A percentile compares a stretch with the other conserved stretches of the same genome.
Evolutionary conservation across 306 rosid genomes (phyloP).

Genomic region (Quillaja saponaria): DNA sequence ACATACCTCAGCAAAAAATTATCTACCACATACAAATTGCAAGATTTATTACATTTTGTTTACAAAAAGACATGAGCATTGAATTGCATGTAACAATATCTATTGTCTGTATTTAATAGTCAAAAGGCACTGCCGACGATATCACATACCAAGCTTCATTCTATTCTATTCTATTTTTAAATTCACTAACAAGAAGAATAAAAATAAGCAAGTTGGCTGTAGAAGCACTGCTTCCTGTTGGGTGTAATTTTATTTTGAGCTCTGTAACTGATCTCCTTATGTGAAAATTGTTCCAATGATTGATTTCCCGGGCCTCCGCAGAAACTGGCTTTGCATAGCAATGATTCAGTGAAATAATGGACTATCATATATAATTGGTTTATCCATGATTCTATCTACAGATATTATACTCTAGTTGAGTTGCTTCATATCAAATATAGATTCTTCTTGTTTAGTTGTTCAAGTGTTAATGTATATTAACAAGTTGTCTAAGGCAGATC

Average conservation of each 20-base stretch:
- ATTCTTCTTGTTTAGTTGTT: slow-evolving; percentile 32
- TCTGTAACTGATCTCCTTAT: too few relatives aligned
- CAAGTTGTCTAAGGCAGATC: slow-evolving; percentile 29
- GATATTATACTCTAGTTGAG: slow-evolving; percentile 34
- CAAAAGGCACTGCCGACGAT: background rate
- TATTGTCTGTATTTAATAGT: too few relatives aligned
- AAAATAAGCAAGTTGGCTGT: background rate
- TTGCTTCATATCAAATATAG: slow-evolving; percentile 23
- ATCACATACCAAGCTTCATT: background rate
- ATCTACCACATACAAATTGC: too few relatives aligned
- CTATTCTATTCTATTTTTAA: too few relatives aligned
- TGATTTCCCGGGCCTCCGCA: slow-evolving; percentile 15
- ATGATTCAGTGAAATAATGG: slow-evolving; percentile 39
- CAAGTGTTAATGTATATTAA: background rate
- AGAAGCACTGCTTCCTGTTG: too few relatives aligned
- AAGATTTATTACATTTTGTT: too few relatives aligned
- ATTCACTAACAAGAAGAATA: too few relatives aligned
- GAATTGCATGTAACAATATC: too few relatives aligned
- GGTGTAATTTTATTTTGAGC: too few relatives aligned
- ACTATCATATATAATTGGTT: slow-evolving; percentile 27
- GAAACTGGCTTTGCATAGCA: slow-evolving; percentile 37
- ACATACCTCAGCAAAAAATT: too few relatives aligned
- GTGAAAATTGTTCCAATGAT: slow-evolving; percentile 36
- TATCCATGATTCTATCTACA: slow-evolving; percentile 35
- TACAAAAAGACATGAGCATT: too few relatives aligned